A percentile compares a stretch with the other conserved stretches of the same genome.
Evolutionary conservation across 139 green algal species (phyloP).

Genomic region (Asterochloris erici): DNA sequence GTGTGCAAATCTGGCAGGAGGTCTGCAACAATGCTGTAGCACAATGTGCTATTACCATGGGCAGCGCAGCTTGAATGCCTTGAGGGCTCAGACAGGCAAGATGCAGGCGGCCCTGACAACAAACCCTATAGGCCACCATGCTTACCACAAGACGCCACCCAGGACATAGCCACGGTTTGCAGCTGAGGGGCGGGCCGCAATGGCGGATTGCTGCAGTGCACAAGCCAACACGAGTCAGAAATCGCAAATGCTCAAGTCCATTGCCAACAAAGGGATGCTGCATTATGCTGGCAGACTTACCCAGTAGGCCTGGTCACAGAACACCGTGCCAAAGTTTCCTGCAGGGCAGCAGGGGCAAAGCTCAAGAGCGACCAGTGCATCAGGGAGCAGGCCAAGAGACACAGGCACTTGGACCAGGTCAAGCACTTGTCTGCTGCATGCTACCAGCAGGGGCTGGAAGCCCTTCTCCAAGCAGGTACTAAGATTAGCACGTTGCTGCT

Average conservation of each 20-base stretch:
- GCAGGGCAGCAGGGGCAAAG: not conserved
- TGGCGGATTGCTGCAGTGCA: constrained; percentile 73
- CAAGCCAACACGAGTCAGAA: not conserved
- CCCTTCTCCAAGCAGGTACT: too few relatives aligned
- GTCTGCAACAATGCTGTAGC: too few relatives aligned
- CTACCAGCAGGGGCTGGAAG: too few relatives aligned
- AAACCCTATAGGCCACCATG: not conserved
- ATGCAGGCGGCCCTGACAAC: not conserved
- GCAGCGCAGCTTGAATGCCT: too few relatives aligned
- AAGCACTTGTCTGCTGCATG: too few relatives aligned
- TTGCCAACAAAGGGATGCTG: not conserved
- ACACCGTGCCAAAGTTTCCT: constrained; percentile 93
- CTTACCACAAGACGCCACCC: constrained; percentile 85
- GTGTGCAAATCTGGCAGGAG: too few relatives aligned
- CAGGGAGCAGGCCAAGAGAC: too few relatives aligned
- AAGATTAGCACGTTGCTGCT: too few relatives aligned
- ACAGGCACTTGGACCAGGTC: too few relatives aligned
- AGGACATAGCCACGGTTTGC: constrained; percentile 83
- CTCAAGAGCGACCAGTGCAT: too few relatives aligned
- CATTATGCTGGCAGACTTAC: not conserved
- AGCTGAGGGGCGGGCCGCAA: constrained; percentile 81
- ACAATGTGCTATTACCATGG: too few relatives aligned
- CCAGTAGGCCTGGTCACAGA: constrained; percentile 68
- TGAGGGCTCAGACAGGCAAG: not conserved
- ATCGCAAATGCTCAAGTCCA: not conserved